phyloP scores from a whole-genome alignment of 169 alveolate genomes.

The Plasmodium coatneyi region DNA sequence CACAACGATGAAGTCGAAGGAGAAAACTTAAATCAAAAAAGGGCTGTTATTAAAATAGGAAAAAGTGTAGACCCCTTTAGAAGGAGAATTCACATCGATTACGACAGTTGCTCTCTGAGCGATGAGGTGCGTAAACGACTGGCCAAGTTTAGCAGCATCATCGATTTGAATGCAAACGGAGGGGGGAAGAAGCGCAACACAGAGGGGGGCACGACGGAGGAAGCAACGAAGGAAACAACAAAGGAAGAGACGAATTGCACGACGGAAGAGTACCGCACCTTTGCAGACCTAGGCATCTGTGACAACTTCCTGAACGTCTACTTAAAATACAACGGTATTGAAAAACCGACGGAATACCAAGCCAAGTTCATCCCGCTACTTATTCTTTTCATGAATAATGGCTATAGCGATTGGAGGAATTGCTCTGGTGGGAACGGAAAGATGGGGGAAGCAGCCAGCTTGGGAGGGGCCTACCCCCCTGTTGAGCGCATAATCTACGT shows the following conservation, averaged over 20 bases:
- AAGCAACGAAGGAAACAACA: neutral
- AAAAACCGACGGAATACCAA: constrained; percentile 27
- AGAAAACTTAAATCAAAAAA: neutral
- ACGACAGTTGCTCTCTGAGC: neutral
- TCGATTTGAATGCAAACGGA: constrained; percentile 29
- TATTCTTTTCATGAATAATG: constrained; percentile 24
- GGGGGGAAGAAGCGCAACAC: neutral
- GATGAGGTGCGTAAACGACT: neutral
- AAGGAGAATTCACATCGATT: constrained; percentile 1
- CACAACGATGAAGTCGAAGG: neutral
- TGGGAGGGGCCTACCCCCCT: neutral
- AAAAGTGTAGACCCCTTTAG: constrained; percentile 26
- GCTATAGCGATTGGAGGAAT: neutral
- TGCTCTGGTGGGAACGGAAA: neutral
- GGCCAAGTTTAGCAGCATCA: neutral
- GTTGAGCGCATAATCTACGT: constrained; percentile 27
- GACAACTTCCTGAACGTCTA: constrained; percentile 49
- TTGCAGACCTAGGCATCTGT: constrained; percentile 29
- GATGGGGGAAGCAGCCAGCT: neutral
- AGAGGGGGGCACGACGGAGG: neutral
- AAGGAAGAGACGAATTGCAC: neutral
- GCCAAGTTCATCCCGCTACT: constrained; percentile 28
- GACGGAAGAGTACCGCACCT: neutral
- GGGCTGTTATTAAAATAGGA: neutral
- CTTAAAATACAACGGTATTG: constrained; percentile 39